Percentiles rank a stretch among this genome's conserved stretches.
Conservation (phyloP, 768 basidiomycete species). For the Harrya chromipes region DNA sequence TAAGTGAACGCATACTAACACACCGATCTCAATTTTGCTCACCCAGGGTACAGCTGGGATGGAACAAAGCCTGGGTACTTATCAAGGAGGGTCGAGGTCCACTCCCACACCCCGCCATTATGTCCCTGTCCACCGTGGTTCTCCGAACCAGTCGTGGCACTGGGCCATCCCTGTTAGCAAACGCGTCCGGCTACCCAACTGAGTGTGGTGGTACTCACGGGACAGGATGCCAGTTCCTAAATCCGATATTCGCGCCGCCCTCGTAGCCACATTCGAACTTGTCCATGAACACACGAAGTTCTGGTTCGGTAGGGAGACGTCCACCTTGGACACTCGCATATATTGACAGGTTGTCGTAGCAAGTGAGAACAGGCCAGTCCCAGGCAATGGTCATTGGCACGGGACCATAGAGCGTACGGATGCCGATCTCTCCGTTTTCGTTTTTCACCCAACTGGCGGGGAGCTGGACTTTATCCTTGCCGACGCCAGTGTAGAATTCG, state of each 20-base stretch:
- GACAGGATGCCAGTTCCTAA: slow-evolving; percentile 90
- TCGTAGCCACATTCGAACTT: slow-evolving; percentile 71
- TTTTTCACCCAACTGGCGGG: slow-evolving; percentile 27
- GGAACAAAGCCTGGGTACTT: slow-evolving; percentile 70
- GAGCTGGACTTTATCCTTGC: slow-evolving; percentile 40
- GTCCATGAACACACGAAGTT: slow-evolving; percentile 77
- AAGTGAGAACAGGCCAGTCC: slow-evolving; percentile 84
- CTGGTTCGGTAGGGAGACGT: slow-evolving; percentile 86
- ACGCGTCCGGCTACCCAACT: background rate
- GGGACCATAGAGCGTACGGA: slow-evolving; percentile 87
- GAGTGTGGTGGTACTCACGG: slow-evolving; percentile 54
- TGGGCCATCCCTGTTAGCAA: slow-evolving; percentile 24
- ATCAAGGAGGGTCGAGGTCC: slow-evolving; percentile 83
- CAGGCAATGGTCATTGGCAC: slow-evolving; percentile 71
- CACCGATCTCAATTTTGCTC: slow-evolving; percentile 13
- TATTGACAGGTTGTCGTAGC: slow-evolving; percentile 71
- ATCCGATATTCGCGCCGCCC: slow-evolving; percentile 79
- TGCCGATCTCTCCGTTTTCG: slow-evolving; percentile 36
- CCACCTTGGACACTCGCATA: slow-evolving; percentile 91
- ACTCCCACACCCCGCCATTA: slow-evolving; percentile 98
- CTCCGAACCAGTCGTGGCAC: slow-evolving; percentile 64
- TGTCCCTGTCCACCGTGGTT: slow-evolving; percentile 55
- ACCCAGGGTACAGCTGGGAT: slow-evolving; percentile 86
- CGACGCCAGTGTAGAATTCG: slow-evolving; percentile 50
- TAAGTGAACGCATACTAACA: background rate